Conservation (phyloP, 805 yeast species). For the Ogataea ramenticola region DNA sequence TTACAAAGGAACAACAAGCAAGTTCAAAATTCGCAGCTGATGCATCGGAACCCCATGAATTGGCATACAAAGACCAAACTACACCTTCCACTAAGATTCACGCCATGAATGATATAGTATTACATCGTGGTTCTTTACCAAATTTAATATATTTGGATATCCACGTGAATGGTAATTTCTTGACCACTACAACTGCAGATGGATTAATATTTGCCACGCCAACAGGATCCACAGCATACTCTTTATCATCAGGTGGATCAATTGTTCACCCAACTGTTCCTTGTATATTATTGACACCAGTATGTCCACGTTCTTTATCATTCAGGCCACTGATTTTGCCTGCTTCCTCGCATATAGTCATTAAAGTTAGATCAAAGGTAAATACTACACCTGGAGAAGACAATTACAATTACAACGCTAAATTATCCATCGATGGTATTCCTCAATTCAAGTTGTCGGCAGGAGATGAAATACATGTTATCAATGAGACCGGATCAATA, state of each 20-base stretch:
- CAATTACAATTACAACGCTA: constrained; percentile 29
- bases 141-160: constrained; percentile 79
- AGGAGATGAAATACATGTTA: constrained; percentile 76
- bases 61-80: constrained; percentile 10
- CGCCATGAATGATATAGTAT: constrained; percentile 88
- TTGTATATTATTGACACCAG: constrained; percentile 77
- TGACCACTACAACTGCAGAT: constrained; percentile 89
- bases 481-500: constrained; percentile 58
- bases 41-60: constrained; percentile 8
- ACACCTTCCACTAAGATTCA: constrained; percentile 36
- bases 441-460: constrained; percentile 59
- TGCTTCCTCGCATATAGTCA: constrained; percentile 62
- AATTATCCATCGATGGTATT: constrained; percentile 78
- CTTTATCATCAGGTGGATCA: constrained; percentile 85
- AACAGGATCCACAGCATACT: constrained; percentile 93
- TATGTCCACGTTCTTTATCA: constrained; percentile 86
- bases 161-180: constrained; percentile 73
- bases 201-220: constrained; percentile 85
- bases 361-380: constrained; percentile 46
- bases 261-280: constrained; percentile 87
- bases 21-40: constrained; percentile 6
- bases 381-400: constrained; percentile 28
- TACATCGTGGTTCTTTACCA: constrained; percentile 86
- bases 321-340: constrained; percentile 86
- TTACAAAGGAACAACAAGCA: background rate